Conservation (phyloP, 345 rosid species). For the rapeseed (Brassica napus) region Da-Ae NC_063442.1:28053501-28054000, state of each 20-base stretch:
- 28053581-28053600: background rate
- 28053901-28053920: constrained; percentile 21
- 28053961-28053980: background rate
- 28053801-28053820: constrained; percentile 7
- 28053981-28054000: background rate
- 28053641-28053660: background rate
- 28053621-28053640: background rate
- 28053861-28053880: background rate
- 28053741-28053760: background rate
- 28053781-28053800: background rate
- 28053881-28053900: constrained; percentile 7
- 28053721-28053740: background rate
- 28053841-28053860: background rate
- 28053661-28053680: background rate
- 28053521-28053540: constrained; percentile 30
- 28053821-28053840: background rate
- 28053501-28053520: constrained; percentile 23
- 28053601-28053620: constrained; percentile 8
- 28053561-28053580: background rate
- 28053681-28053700: background rate
- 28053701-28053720: background rate
- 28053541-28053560: constrained; percentile 3
- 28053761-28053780: background rate
- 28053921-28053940: background rate
- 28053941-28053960: background rate